Conservation (phyloP, 148 eudicot species). For the Camellia granthamiana region DNA sequence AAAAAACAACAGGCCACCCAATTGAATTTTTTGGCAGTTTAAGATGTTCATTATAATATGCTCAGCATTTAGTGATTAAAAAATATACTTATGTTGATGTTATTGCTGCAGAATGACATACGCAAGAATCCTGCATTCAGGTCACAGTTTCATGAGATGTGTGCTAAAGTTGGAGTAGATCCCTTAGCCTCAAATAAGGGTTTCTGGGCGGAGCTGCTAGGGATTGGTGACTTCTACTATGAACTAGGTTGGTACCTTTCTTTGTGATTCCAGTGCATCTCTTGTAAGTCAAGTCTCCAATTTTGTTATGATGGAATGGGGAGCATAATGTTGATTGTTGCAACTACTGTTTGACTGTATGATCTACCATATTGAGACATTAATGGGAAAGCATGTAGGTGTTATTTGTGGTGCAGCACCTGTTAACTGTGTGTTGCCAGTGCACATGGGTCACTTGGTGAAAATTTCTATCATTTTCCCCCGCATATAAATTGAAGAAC, state of each 20-base stretch:
- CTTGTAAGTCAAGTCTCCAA: neutral
- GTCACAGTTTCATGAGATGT: constrained; percentile 98
- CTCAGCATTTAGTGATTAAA: constrained; percentile 7
- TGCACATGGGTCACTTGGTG: neutral
- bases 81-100: constrained; percentile 13
- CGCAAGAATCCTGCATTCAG: constrained; percentile 95
- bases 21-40: neutral
- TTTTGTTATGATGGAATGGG: neutral
- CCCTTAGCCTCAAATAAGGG: constrained; percentile 98
- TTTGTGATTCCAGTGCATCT: neutral
- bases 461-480: neutral
- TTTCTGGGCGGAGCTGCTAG: constrained; percentile 97
- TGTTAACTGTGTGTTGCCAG: neutral
- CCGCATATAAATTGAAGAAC: neutral
- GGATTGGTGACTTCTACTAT: constrained; percentile 96
- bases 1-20: neutral
- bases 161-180: constrained; percentile 98
- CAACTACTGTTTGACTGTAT: neutral
- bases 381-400: neutral
- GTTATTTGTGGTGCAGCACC: constrained; percentile 3
- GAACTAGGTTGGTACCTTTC: constrained; percentile 73
- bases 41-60: neutral
- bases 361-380: neutral
- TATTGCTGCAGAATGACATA: constrained; percentile 79
- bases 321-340: constrained; percentile 1